phyloP scores from a whole-genome alignment of 768 basidiomycete species.

The Boletus eberwhitei region DNA sequence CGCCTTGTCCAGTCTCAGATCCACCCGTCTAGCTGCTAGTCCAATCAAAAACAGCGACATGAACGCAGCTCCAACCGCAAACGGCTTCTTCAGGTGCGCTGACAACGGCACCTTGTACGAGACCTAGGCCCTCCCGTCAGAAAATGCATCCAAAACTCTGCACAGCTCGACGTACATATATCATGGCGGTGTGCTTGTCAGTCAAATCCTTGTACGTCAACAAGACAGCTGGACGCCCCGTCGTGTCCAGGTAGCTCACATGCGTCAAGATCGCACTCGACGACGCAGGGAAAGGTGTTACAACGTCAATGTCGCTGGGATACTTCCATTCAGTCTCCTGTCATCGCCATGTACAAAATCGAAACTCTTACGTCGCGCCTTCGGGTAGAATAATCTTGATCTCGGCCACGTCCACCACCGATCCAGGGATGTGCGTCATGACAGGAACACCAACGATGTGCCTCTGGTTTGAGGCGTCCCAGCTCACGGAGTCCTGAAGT shows the following conservation, averaged over 20 bases:
- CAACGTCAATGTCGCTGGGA: constrained; percentile 71
- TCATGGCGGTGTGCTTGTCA: constrained; percentile 70
- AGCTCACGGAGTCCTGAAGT: constrained; percentile 66
- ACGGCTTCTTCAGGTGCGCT: constrained; percentile 85
- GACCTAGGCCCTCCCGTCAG: constrained; percentile 50
- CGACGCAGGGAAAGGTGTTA: constrained; percentile 73
- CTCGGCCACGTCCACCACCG: constrained; percentile 78
- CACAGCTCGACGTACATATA: constrained; percentile 65
- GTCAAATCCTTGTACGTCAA: constrained; percentile 74
- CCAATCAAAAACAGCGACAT: constrained; percentile 58
- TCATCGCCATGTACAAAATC: constrained; percentile 10
- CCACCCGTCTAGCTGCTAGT: constrained; percentile 47
- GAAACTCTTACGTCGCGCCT: constrained; percentile 77
- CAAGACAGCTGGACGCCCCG: constrained; percentile 76
- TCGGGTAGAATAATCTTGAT: constrained; percentile 85
- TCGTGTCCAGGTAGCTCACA: constrained; percentile 87
- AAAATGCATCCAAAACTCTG: background rate
- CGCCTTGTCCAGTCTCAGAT: constrained; percentile 46
- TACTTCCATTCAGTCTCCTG: constrained; percentile 5
- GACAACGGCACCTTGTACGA: constrained; percentile 78
- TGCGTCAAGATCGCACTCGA: constrained; percentile 62
- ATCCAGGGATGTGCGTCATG: constrained; percentile 74
- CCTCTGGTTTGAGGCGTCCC: constrained; percentile 56
- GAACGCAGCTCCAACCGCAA: constrained; percentile 72
- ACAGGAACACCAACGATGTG: constrained; percentile 83